Evolutionary conservation across 2,329 filamentous ascomycete genomes (phyloP).

Genomic region (Coniochaeta prunicola): DNA sequence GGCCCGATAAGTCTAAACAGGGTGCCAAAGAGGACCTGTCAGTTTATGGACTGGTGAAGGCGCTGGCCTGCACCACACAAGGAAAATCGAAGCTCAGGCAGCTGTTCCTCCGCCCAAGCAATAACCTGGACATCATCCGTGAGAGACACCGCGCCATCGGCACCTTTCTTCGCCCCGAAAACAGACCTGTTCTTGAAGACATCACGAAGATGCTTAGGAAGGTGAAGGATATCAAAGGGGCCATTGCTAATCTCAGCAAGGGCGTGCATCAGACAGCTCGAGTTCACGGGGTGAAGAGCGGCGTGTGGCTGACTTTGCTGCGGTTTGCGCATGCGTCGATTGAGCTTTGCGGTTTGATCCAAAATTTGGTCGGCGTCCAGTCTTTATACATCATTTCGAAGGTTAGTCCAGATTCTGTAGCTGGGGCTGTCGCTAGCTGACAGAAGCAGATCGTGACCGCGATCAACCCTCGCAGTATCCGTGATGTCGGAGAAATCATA

Average conservation of each 20-base stretch:
- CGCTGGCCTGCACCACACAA: constrained; percentile 69
- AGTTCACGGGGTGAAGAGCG: constrained; percentile 49
- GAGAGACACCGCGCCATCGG: constrained; percentile 65
- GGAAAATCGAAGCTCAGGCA: constrained; percentile 69
- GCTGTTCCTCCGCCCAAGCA: constrained; percentile 72
- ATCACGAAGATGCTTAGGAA: constrained; percentile 57
- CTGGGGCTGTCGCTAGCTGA: not conserved
- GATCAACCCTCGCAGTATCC: constrained; percentile 40
- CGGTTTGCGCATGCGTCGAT: constrained; percentile 66
- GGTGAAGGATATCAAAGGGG: constrained; percentile 67
- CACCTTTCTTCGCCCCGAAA: constrained; percentile 61
- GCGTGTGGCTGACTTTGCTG: constrained; percentile 65
- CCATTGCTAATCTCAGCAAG: constrained; percentile 65
- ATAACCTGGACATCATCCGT: constrained; percentile 59
- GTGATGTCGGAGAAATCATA: constrained; percentile 63
- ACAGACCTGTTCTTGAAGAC: constrained; percentile 45
- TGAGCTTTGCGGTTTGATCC: constrained; percentile 58
- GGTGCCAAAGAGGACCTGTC: constrained; percentile 76
- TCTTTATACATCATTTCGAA: constrained; percentile 44
- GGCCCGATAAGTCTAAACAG: constrained; percentile 50
- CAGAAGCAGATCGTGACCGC: not conserved
- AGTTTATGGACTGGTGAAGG: constrained; percentile 74
- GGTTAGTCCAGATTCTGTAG: constrained; percentile 25
- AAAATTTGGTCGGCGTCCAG: constrained; percentile 47
- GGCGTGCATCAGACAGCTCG: constrained; percentile 55